phyloP scores from a whole-genome alignment of 768 basidiomycete genomes.

The Russula abietina region DNA sequence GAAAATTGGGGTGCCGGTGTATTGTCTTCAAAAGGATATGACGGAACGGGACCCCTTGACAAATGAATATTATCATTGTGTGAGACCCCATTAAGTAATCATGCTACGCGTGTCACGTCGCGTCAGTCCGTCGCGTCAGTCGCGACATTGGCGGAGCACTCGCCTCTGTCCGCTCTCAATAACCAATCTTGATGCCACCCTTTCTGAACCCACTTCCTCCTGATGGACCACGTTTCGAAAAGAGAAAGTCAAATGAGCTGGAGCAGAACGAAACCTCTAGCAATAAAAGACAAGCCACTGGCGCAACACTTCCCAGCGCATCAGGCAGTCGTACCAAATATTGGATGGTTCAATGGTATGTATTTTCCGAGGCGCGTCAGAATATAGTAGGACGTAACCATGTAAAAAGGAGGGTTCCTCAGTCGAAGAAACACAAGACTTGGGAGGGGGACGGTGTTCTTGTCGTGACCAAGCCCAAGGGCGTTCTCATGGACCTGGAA shows the following conservation, averaged over 20 bases:
- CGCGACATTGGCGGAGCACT: not conserved
- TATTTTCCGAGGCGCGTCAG: not conserved
- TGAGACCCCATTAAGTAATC: conserved; percentile 1
- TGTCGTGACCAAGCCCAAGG: conserved; percentile 39
- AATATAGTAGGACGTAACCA: not conserved
- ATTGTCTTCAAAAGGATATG: no score
- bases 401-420: conserved; percentile 55
- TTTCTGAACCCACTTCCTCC: conserved; percentile 16
- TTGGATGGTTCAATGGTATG: conserved; percentile 79
- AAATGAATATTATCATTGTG: no score
- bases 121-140: conserved; percentile 22
- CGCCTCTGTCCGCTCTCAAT: not conserved
- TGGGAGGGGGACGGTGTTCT: conserved; percentile 85
- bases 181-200: conserved; percentile 15
- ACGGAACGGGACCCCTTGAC: no score
- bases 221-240: conserved; percentile 13
- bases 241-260: conserved; percentile 26
- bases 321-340: conserved; percentile 36
- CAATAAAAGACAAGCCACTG: conserved; percentile 27
- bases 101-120: conserved; percentile 5
- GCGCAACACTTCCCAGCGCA: conserved; percentile 3
- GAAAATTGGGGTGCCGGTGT: not conserved
- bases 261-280: conserved; percentile 17
- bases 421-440: conserved; percentile 79
- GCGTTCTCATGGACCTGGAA: conserved; percentile 54